Percentiles rank a stretch among this genome's conserved stretches.
These are phyloP conservation scores for Huntiella moniliformis DNA, from an alignment of 2,329 filamentous ascomycete genomes.

Conservation along the genomic window DNA sequence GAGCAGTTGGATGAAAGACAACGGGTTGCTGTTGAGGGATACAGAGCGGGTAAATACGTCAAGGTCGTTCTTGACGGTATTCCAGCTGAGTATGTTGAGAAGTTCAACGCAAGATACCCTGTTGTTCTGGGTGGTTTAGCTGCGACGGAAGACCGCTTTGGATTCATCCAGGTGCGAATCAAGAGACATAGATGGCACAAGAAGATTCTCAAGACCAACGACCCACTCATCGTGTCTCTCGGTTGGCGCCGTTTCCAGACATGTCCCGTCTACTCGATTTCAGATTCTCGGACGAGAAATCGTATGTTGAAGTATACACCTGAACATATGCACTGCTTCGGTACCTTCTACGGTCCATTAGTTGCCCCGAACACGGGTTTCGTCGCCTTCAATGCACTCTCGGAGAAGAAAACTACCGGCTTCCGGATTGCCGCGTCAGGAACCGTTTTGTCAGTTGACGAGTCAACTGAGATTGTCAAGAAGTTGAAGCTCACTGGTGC, in stretches of 20 bases:
- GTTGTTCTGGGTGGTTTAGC: slow-evolving; percentile 82
- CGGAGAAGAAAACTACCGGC: slow-evolving; percentile 54
- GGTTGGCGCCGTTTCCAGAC: slow-evolving; percentile 94
- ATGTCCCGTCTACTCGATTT: slow-evolving; percentile 83
- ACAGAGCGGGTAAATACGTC: slow-evolving; percentile 80
- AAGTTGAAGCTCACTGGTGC: slow-evolving; percentile 91
- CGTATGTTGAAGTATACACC: slow-evolving; percentile 98
- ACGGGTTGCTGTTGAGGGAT: slow-evolving; percentile 69
- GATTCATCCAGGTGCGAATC: slow-evolving; percentile 86
- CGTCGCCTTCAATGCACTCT: slow-evolving; percentile 79
- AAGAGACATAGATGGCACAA: slow-evolving; percentile 98
- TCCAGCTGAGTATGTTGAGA: slow-evolving; percentile 70
- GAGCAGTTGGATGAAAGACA: slow-evolving; percentile 71
- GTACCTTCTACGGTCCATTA: slow-evolving; percentile 83
- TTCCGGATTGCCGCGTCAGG: slow-evolving; percentile 92
- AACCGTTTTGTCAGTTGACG: slow-evolving; percentile 83
- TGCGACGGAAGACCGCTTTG: slow-evolving; percentile 86
- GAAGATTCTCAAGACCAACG: slow-evolving; percentile 95
- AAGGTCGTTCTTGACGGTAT: slow-evolving; percentile 79
- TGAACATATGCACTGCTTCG: slow-evolving; percentile 98
- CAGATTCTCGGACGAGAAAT: slow-evolving; percentile 80
- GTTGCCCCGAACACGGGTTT: slow-evolving; percentile 94
- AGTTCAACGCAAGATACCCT: slow-evolving; percentile 67
- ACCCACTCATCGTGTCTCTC: slow-evolving; percentile 89
- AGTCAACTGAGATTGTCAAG: slow-evolving; percentile 95